Base-by-base conservation (phyloP, 371 early-diverging fungal species). In the Dichotomocladium elegans region DNA sequence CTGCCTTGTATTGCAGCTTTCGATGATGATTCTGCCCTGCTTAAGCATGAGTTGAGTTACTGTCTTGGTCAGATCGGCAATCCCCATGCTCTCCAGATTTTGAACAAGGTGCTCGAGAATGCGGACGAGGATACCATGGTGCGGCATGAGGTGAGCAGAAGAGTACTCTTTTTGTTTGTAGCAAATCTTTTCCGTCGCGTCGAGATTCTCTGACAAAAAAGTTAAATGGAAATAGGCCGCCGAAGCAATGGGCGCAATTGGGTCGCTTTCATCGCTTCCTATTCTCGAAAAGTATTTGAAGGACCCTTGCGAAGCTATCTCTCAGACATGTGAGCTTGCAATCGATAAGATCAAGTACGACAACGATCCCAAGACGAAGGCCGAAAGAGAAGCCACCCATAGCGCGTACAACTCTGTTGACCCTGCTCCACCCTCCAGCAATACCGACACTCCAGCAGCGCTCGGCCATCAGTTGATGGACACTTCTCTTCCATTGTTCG, bases 41-140 rank as follows among this genome's bases (percentile, higher is more conserved):
- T 99, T 50, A 95, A 97, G 74, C 99, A 99, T 68, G 99, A 99
- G 76, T 74, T 98, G 40, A 99, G 99, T 49, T 99, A 99, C 72
- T 94, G 95, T 47, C 80, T 99, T 53, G 99, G 99, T 47, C 99
- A 99, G 77, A 99, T 98, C 88, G 85, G 88, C 63, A 89, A 92
- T 63, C 77, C 79, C 28, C 61, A 71, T n/a, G 94, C 98, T 17
- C 86, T 95, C 40, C 77, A 82, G 0, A 70, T 83, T 15, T 82
- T 99, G 15, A 60, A 62, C 47, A 37, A 54, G 9, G 89, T 96
- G 8, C 70, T 96, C n/a, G 72, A 70, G 27, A 70, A 92, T 56
- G 58, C 64, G 37, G 55, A 70, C 1, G 89, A 97, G 68, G 91
- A 95, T 64, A 91, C 91, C 41, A 99, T 99, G 93, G 99, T 99